Percentiles rank a stretch among this genome's conserved stretches.
phyloP scores from a whole-genome alignment of 441 rosid genomes.

The Erodium moschatum region DNA sequence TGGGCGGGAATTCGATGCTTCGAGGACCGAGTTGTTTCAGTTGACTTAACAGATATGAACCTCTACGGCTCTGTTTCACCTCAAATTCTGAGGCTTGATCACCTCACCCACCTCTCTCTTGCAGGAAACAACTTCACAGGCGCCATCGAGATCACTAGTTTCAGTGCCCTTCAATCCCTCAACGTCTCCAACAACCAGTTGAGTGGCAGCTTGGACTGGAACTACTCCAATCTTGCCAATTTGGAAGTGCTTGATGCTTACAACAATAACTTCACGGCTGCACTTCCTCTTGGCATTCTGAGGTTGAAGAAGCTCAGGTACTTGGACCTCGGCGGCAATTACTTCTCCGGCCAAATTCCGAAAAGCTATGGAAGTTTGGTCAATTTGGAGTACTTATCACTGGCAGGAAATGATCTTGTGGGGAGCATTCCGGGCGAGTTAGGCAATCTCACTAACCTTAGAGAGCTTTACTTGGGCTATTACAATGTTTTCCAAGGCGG shows the following conservation, averaged over 20 bases:
- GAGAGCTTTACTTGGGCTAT: slow-evolving; percentile 38
- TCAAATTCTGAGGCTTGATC: slow-evolving; percentile 29
- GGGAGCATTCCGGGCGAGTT: slow-evolving; percentile 42
- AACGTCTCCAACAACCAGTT: slow-evolving; percentile 46
- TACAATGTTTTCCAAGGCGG: slow-evolving; percentile 40
- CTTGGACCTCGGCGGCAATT: slow-evolving; percentile 45
- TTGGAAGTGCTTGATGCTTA: slow-evolving; percentile 36
- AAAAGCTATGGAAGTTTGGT: slow-evolving; percentile 27
- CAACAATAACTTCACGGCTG: slow-evolving; percentile 39
- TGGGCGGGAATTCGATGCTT: slow-evolving; percentile 36
- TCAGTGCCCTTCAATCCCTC: slow-evolving; percentile 29
- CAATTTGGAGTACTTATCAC: slow-evolving; percentile 35
- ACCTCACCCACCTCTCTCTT: slow-evolving; percentile 33
- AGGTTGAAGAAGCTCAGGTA: slow-evolving; percentile 29
- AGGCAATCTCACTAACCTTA: slow-evolving; percentile 36
- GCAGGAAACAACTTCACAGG: slow-evolving; percentile 44
- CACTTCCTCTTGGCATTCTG: slow-evolving; percentile 30
- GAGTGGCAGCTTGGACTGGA: slow-evolving; percentile 36
- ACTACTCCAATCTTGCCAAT: slow-evolving; percentile 26
- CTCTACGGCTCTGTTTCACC: slow-evolving; percentile 36
- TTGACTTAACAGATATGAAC: slow-evolving; percentile 37
- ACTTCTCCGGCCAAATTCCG: slow-evolving; percentile 38
- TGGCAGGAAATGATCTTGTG: slow-evolving; percentile 39
- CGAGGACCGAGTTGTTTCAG: slow-evolving; percentile 30
- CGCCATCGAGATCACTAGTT: slow-evolving; percentile 21